Evolutionary conservation across 495 filamentous ascomycete genomes (phyloP), one percentile per base, ranked within the genome.

Genomic region (Podospora fimiseda): DNA sequence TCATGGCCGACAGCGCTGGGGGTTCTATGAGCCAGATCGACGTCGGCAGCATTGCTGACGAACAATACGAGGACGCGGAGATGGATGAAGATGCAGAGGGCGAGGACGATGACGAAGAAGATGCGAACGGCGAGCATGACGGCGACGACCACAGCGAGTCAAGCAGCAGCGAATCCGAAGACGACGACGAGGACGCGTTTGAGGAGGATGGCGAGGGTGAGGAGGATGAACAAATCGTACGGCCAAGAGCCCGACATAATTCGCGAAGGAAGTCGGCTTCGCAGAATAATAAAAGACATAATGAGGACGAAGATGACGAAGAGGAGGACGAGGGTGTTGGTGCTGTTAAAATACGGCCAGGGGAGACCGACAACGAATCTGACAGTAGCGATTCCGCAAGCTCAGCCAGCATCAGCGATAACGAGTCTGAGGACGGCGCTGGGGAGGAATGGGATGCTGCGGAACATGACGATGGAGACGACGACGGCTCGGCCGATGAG

Each of bases 381-480:
- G 58, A 65, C 18, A 63, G 62, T 38, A 52, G 39, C 14, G 45
- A 68, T 2, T 61, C 55, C 9, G 54, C 55, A 1, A 55, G 54
- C 40, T 50, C 52, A 11, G 58, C 47, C 13, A 65, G 60, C 45
- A 42, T 20, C 9, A 70, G 66, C 43, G 72, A 75, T 48, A 69
- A 52, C 9, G 73, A 73, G 24, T 72, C 63, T 0, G 71, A 72
- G 40, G 63, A 14, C 24, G 39, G 39, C 8, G 43, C 6, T 33
- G 59, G 51, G 14, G 45, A 24, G 2, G 59, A 63, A n/a, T 91
- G 88, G 58, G 87, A 76, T 1, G 87, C 74, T 21, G 74, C 77
- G 56, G 82, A 82, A 20, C 79, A 87, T 41, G 87, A 87, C 24
- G 85, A 87, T 44, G 81, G 75, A 2, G 86, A 87, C 22, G 80